Percentiles rank a stretch among this genome's conserved stretches.
phyloP scores from a whole-genome alignment of 2,329 filamentous ascomycete species.

The Fonsecaea nubica region DNA sequence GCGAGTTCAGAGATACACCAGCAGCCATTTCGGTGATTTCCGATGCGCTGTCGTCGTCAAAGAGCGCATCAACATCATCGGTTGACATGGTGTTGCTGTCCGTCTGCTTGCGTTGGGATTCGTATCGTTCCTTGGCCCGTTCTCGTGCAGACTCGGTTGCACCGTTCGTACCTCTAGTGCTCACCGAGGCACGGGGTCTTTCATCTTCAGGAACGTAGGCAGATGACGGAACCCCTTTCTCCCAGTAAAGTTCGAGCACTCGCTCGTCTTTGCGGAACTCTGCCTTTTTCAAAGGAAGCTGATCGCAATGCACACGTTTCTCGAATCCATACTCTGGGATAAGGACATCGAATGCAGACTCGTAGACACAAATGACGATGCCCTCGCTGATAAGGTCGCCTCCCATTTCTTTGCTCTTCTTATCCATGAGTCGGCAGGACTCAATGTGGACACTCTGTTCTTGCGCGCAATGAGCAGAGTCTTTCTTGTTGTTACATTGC shows the following conservation, averaged over 20 bases:
- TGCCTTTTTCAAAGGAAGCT: constrained; percentile 96
- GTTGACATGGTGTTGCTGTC: constrained; percentile 94
- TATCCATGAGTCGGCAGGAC: constrained; percentile 94
- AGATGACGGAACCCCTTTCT: constrained; percentile 97
- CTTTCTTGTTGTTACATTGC: constrained; percentile 98
- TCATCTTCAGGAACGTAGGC: constrained; percentile 97
- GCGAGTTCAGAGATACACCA: constrained; percentile 77
- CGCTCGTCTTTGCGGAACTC: constrained; percentile 97
- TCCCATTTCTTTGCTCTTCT: constrained; percentile 81
- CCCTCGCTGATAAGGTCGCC: constrained; percentile 94
- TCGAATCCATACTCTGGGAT: constrained; percentile 99
- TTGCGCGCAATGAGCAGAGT: constrained; percentile 94
- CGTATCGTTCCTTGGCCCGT: constrained; percentile 83
- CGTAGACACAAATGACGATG: constrained; percentile 95
- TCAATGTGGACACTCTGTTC: constrained; percentile 99
- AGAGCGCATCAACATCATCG: constrained; percentile 92
- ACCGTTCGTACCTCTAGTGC: constrained; percentile 75
- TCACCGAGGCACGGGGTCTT: constrained; percentile 80
- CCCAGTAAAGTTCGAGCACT: constrained; percentile 96
- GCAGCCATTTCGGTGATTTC: constrained; percentile 91
- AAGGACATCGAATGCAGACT: constrained; percentile 96
- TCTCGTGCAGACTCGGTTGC: constrained; percentile 82
- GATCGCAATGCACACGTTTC: constrained; percentile 98
- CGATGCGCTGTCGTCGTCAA: constrained; percentile 87
- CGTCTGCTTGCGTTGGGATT: constrained; percentile 89